Conservation (phyloP, 345 rosid species). For the Excoecaria cochinchinensis region DNA sequence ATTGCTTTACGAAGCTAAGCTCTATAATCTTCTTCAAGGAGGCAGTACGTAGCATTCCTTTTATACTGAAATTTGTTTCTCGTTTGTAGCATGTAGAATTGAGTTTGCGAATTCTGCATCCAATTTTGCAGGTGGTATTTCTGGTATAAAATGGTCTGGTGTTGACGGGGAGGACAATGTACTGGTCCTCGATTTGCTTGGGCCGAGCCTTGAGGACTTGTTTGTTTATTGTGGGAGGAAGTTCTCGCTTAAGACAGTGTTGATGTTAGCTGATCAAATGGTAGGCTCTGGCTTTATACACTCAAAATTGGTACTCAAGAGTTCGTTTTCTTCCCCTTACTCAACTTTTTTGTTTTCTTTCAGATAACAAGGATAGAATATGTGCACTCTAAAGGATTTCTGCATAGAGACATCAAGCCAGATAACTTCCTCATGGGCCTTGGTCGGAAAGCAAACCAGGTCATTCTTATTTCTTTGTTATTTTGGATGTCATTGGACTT, state of each 20-base stretch:
- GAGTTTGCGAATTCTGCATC: background rate
- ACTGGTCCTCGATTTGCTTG: conserved; percentile 79
- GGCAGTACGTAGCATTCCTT: conserved; percentile 52
- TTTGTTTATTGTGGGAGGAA: conserved; percentile 89
- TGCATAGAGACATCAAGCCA: conserved; percentile 81
- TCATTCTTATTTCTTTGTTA: conserved; percentile 4
- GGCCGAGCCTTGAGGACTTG: conserved; percentile 92
- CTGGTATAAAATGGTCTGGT: conserved; percentile 81
- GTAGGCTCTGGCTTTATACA: conserved; percentile 27
- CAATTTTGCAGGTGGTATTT: conserved; percentile 66
- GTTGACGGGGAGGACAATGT: conserved; percentile 75
- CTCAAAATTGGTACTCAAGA: background rate
- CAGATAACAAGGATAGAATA: conserved; percentile 69
- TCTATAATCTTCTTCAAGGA: conserved; percentile 79
- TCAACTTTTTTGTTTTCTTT: background rate
- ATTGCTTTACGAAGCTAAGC: conserved; percentile 81
- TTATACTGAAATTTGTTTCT: background rate
- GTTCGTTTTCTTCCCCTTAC: background rate
- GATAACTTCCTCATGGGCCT: conserved; percentile 86
- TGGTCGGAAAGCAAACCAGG: conserved; percentile 78
- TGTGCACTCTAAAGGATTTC: conserved; percentile 76
- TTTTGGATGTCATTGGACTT: background rate
- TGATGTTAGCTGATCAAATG: conserved; percentile 95
- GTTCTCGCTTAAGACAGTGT: conserved; percentile 79
- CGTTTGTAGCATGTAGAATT: background rate